Base-by-base conservation (phyloP, 1,284 basidiomycete genomes). In the Cryptococcus floricola region DNA sequence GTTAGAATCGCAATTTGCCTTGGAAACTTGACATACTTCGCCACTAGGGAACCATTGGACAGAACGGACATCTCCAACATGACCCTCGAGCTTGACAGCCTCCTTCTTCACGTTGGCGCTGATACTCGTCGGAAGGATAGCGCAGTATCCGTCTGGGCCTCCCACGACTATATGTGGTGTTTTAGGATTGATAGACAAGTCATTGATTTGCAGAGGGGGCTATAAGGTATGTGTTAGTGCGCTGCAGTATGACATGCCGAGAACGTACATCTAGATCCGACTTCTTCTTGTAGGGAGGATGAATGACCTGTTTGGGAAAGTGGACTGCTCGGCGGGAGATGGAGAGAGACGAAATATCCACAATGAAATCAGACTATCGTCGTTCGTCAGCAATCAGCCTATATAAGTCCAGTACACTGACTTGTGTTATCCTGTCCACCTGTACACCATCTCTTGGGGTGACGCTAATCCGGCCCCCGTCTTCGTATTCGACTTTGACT, bases 11-110 rank as follows among this genome's bases (percentile, higher is more conserved):
- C 4, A 34, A 4, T 43, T 6, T 14, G 42, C 46, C 25, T 37
- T 18, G 14, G n/a, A 39, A 45, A 56, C 16, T 5, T 5, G 1
- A 48, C 67, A 39, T 48, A 71, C 69, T 57, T 73, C 61, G 19
- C 69, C 73, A 41, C 65, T 71, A 3, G 70, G 68, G 57, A 74
- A 74, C 64, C 68, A 79, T n/a, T 67, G 68, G 50, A 71, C 70
- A 28, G 63, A 67, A 2, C 75, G 63, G 8, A 79, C 67, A 62
- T 80, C 79, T 12, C 77, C 78, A 4, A 78, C 75, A 57, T 80
- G 78, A 0, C 79, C 78, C 52, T 73, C 68, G 42, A 80, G 61
- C 27, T 62, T 52, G 5, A 74, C 59, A 6, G 59, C 57, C 4
- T 63, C 48, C 37, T 59, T 54, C 2, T 56, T 54, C 10, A 47